Conservation (phyloP, 2,329 filamentous ascomycete species). For the Beauveria caledonica region DNA sequence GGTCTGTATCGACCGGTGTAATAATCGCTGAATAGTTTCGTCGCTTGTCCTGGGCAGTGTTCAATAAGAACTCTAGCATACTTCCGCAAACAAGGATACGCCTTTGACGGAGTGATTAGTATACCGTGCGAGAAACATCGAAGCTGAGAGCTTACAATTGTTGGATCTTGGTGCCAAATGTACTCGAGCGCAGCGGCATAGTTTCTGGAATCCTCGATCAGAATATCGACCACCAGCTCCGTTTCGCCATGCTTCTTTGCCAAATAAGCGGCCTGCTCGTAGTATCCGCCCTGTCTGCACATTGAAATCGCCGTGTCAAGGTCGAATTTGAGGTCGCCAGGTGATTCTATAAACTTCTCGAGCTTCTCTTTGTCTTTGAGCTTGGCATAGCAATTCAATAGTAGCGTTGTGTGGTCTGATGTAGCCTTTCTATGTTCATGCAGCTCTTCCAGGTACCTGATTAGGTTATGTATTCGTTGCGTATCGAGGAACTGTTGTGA, state of each 20-base stretch:
- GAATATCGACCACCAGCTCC: slow-evolving; percentile 86
- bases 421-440: slow-evolving; percentile 92
- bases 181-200: slow-evolving; percentile 85
- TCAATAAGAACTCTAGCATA: slow-evolving; percentile 87
- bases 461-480: slow-evolving; percentile 93
- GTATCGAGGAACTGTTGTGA: slow-evolving; percentile 74
- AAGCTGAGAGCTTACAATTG: slow-evolving; percentile 46
- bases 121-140: neutral
- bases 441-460: slow-evolving; percentile 92
- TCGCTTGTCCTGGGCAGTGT: slow-evolving; percentile 74
- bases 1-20: slow-evolving; percentile 81
- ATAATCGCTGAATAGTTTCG: slow-evolving; percentile 85
- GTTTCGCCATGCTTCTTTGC: slow-evolving; percentile 91
- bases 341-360: slow-evolving; percentile 93
- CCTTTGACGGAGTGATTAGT: slow-evolving; percentile 34
- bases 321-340: slow-evolving; percentile 91
- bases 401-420: slow-evolving; percentile 85
- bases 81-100: slow-evolving; percentile 86
- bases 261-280: slow-evolving; percentile 90
- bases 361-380: slow-evolving; percentile 95
- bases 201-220: slow-evolving; percentile 90
- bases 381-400: slow-evolving; percentile 96
- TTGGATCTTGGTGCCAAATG: slow-evolving; percentile 79
- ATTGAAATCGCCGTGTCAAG: slow-evolving; percentile 94
- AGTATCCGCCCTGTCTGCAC: slow-evolving; percentile 96